Evolutionary conservation across 139 green algal species (phyloP), one percentile per base, ranked within the genome.

Genomic region (Asterochloris erici): DNA sequence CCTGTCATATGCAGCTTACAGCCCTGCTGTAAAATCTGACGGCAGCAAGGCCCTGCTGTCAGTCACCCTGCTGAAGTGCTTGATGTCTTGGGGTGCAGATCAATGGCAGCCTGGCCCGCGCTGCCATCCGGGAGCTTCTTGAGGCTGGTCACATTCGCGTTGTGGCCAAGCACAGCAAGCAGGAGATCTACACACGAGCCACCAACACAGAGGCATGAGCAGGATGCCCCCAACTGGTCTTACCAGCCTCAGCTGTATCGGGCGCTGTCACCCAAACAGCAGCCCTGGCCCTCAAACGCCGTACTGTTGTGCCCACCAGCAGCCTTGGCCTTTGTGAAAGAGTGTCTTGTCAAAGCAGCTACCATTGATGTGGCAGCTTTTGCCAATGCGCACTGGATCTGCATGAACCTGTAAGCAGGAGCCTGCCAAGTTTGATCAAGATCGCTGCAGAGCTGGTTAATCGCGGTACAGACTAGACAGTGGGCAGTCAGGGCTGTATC

Each of bases 151-250:
- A 93, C 29, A 99, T 99, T 92, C 91, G 91, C 74, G 88, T 93
- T 17, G 90, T 99, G 14, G 85, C 89, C 62, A 88, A 91, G 84
- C 95, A 97, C 90, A 81, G 84, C 63, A 91, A 82, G 23, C 96
- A 99, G 92, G 60, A 89, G 27, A 97, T 99, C 63, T 99, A 98
- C 93, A 99, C 97, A 4, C 88, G 96, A 15, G 94, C 94, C 0
- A 97, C 92, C 12, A 81, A 81, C 26, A 73, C 77, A 81, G 77
- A 71, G 26, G 61, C n/a, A 81, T 79, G 26, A 69, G 26, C 23
- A 14, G 70, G 61, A 60, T 69, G 4, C 4, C 38, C 38, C 4
- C 38, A 54, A 54, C 38, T 54, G 17, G 4, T 71, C 66, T 26
- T 71, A 23, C 10, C 60, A 73, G 70, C 66, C 10, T 62, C 70